Base-by-base conservation (phyloP, 345 rosid genomes). In the Linum usitatissimum region DNA sequence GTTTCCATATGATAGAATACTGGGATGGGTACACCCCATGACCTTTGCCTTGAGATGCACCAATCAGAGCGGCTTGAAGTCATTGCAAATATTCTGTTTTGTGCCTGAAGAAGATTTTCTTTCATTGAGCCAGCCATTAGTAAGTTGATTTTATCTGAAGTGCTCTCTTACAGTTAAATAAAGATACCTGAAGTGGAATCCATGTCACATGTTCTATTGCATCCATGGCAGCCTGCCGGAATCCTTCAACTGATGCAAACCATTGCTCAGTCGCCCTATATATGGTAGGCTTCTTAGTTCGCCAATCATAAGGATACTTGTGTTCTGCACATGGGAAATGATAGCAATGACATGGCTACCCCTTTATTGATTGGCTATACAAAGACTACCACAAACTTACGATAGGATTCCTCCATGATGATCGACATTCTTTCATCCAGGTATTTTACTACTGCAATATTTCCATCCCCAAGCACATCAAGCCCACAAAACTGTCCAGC, bases 211-310 rank as follows among this genome's bases (percentile, higher is more conserved):
- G 76, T 53, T 77, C 71, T 78, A 92, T 85, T 65, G 98, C 95
- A 71, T 84, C 91, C 91, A 86, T 76, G 48, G 95, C 83, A 63
- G 85, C 86, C 56, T 68, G 68, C 20, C 88, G 95, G 65, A 86
- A 89, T 63, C 93, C 95, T 78, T 86, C 98, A 59, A 92, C 95
- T 17, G 98, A 92, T 70, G 98, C 98, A 84, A 92, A 92, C 98
- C 98, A 92, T 70, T 92, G 98, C 80, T 92, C 95, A 55, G 98
- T 92, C 18, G 95, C 98, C 77, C 98, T 85, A 84, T 86, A 89
- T 73, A 92, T 92, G 5, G 96, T 89, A 20, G 96, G 98, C 71
- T 84, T 84, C 69, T 92, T 92, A 30, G 95, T 85, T 78, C 98
- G 78, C 98, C 98, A 92, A 78, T 92, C 96, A 78, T 89, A 92